phyloP scores from a whole-genome alignment of 2,329 filamentous ascomycete species.

The Plectosphaerella sp. region DNA sequence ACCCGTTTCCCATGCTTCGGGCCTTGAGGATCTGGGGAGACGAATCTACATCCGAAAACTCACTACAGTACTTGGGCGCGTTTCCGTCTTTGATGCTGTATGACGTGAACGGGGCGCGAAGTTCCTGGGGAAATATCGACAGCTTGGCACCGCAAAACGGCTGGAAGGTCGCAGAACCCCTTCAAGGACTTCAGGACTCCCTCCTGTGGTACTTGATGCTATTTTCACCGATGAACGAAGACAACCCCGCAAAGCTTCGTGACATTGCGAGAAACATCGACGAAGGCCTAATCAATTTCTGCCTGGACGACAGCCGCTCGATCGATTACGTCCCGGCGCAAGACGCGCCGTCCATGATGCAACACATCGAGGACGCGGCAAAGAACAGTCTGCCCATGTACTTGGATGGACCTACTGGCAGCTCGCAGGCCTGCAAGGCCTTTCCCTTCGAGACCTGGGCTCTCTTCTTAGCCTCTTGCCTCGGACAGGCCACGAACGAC shows the following conservation, averaged over 20 bases:
- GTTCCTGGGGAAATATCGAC: conserved; percentile 28
- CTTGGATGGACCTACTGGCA: conserved; percentile 21
- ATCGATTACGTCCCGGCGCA: conserved; percentile 24
- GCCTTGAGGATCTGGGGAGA: conserved; percentile 41
- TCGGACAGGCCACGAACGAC: conserved; percentile 31
- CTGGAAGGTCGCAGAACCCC: conserved; percentile 26
- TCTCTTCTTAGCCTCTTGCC: conserved; percentile 35
- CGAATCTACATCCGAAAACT: conserved; percentile 30
- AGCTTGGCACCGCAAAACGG: conserved; percentile 20
- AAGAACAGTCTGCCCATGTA: conserved; percentile 23
- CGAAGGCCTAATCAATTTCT: conserved; percentile 22
- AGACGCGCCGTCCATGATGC: conserved; percentile 25
- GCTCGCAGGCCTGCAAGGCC: conserved; percentile 25
- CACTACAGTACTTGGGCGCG: conserved; percentile 32
- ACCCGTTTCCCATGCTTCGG: conserved; percentile 41
- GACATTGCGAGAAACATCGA: conserved; percentile 27
- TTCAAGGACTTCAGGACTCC: conserved; percentile 22
- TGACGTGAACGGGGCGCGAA: conserved; percentile 31
- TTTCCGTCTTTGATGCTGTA: conserved; percentile 42
- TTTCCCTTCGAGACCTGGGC: conserved; percentile 33
- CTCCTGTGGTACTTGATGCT: conserved; percentile 29
- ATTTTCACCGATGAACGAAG: conserved; percentile 22
- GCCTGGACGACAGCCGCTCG: conserved; percentile 8
- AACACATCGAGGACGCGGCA: conserved; percentile 26
- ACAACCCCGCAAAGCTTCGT: conserved; percentile 14